phyloP scores from a whole-genome alignment of 2,329 filamentous ascomycete species.

The Pseudocercospora eumusae region DNA sequence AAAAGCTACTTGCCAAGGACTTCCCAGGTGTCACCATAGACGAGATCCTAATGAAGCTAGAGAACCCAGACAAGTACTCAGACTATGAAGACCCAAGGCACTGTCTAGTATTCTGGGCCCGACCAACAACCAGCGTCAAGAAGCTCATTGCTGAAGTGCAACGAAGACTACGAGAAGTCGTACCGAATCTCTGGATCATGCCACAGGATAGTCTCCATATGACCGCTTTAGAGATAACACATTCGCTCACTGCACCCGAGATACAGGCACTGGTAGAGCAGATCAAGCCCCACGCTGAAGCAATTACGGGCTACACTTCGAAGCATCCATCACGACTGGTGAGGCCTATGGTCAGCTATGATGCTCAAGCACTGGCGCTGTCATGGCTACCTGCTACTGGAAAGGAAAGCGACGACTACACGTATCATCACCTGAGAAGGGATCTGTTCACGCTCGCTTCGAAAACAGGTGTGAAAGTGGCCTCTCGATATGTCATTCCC shows the following conservation, averaged over 20 bases:
- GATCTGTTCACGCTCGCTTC: constrained; percentile 68
- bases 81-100: constrained; percentile 69
- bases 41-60: constrained; percentile 69
- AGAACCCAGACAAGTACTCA: constrained; percentile 63
- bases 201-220: constrained; percentile 76
- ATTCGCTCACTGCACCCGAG: constrained; percentile 70
- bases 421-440: constrained; percentile 85
- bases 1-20: constrained; percentile 67
- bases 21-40: constrained; percentile 76
- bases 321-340: constrained; percentile 71
- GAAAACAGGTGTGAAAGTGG: constrained; percentile 66
- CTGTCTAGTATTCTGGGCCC: constrained; percentile 84
- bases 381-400: constrained; percentile 80
- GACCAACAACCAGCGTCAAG: constrained; percentile 72
- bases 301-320: constrained; percentile 67
- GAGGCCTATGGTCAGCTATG: constrained; percentile 80
- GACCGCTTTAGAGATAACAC: constrained; percentile 81
- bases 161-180: constrained; percentile 59
- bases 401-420: constrained; percentile 69
- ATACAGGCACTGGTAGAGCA: constrained; percentile 63
- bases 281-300: constrained; percentile 58
- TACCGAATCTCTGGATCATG: constrained; percentile 88
- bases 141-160: constrained; percentile 70
- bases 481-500: constrained; percentile 81
- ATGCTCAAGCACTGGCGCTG: constrained; percentile 80